Conservation (phyloP, 2,329 filamentous ascomycete species). For the Pyrenophora seminiperda region DNA sequence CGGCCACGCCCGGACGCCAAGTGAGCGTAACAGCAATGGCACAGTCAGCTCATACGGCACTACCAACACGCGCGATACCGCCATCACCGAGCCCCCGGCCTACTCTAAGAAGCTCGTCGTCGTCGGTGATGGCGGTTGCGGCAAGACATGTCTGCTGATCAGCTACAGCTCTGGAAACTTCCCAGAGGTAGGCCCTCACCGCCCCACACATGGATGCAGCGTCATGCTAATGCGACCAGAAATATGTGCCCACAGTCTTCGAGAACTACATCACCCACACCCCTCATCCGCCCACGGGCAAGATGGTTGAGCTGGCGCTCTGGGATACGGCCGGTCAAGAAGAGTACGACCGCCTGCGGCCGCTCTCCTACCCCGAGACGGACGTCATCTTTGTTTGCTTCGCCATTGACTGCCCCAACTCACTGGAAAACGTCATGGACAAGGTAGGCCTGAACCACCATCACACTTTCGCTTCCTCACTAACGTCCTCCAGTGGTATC, state of each 20-base stretch:
- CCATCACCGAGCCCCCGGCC: slow-evolving; percentile 85
- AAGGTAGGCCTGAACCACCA: slow-evolving; percentile 67
- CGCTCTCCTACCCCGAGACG: slow-evolving; percentile 96
- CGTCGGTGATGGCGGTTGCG: slow-evolving; percentile 95
- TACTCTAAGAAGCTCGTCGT: slow-evolving; percentile 99
- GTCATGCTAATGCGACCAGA: slow-evolving; percentile 60
- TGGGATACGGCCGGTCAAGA: slow-evolving; percentile 99
- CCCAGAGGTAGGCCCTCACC: slow-evolving; percentile 73
- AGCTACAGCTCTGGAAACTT: slow-evolving; percentile 99
- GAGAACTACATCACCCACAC: slow-evolving; percentile 99
- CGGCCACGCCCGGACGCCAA: slow-evolving; percentile 58
- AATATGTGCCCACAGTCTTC: slow-evolving; percentile 99
- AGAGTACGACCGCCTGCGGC: slow-evolving; percentile 94
- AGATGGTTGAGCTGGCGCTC: slow-evolving; percentile 92
- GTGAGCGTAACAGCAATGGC: slow-evolving; percentile 79
- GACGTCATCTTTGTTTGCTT: slow-evolving; percentile 99
- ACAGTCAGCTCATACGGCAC: slow-evolving; percentile 86
- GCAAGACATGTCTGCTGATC: slow-evolving; percentile 97
- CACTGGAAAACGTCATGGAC: slow-evolving; percentile 96
- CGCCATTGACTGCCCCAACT: slow-evolving; percentile 98
- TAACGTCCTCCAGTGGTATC: slow-evolving; percentile 80
- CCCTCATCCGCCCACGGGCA: slow-evolving; percentile 82
- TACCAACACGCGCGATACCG: slow-evolving; percentile 76
- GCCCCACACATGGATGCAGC: background rate
- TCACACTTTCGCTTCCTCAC: slow-evolving; percentile 8